Evolutionary conservation across 345 rosid genomes (phyloP).

Genomic region (Corchorus olitorius): DNA sequence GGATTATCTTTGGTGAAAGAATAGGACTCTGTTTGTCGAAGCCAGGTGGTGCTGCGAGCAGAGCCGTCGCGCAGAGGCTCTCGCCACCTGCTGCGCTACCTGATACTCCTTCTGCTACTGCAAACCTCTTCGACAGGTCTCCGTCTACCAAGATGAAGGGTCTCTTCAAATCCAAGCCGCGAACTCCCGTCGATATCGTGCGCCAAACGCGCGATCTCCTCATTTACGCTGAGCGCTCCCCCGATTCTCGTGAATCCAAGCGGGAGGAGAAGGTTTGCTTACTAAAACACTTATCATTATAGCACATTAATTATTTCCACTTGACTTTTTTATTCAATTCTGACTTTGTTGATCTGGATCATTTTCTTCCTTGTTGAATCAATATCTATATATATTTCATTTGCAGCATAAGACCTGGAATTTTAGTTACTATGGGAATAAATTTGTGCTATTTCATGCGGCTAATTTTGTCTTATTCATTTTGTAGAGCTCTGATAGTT

Average conservation of each 20-base stretch:
- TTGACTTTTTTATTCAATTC: too few relatives aligned
- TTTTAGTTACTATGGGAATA: neutral
- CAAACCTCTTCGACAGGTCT: slow-evolving; percentile 4
- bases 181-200: slow-evolving; percentile 80
- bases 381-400: too few relatives aligned
- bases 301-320: neutral
- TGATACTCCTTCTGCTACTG: slow-evolving; percentile 18
- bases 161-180: slow-evolving; percentile 84
- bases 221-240: slow-evolving; percentile 41
- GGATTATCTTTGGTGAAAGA: slow-evolving; percentile 11
- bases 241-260: slow-evolving; percentile 54
- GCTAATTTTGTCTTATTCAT: neutral
- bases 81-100: slow-evolving; percentile 34
- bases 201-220: slow-evolving; percentile 93
- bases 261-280: slow-evolving; percentile 65
- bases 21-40: slow-evolving; percentile 49
- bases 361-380: too few relatives aligned
- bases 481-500: neutral
- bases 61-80: slow-evolving; percentile 43
- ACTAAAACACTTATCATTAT: neutral
- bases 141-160: slow-evolving; percentile 63
- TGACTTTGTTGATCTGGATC: neutral
- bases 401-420: too few relatives aligned
- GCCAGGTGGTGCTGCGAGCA: slow-evolving; percentile 36
- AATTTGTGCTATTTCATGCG: neutral